These are phyloP conservation scores for Mucor indicus DNA, from an alignment of 371 early-diverging fungal genomes.

Conservation along the genomic window DNA sequence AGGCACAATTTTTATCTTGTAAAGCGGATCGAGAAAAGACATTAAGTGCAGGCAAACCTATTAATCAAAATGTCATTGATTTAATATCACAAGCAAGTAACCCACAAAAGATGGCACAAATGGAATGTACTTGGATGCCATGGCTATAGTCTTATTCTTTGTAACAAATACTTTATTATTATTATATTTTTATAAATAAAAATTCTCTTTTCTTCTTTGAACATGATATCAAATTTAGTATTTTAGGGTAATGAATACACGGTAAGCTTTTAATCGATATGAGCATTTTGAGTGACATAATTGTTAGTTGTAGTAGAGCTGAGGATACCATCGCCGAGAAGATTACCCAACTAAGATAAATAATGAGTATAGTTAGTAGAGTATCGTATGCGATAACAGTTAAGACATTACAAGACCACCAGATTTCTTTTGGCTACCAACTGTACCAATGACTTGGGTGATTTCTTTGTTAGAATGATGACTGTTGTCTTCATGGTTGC, in stretches of 20 bases:
- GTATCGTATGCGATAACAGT: not conserved
- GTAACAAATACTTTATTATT: no score
- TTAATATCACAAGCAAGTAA: conserved; percentile 88
- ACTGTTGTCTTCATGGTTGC: conserved; percentile 4
- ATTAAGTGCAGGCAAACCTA: conserved; percentile 41
- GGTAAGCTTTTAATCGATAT: conserved; percentile 1
- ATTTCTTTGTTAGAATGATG: conserved; percentile 4
- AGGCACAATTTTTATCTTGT: conserved; percentile 73
- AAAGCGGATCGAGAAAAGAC: conserved; percentile 74
- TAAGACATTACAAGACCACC: conserved; percentile 2
- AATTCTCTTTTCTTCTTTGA: not conserved
- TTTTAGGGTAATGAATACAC: not conserved
- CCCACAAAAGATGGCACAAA: conserved; percentile 88
- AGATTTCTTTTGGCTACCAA: conserved; percentile 5
- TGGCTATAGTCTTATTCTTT: conserved; percentile 55
- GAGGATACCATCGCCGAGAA: conserved; percentile 10
- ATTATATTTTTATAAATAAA: not conserved
- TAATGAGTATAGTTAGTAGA: not conserved
- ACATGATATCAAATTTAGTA: not conserved
- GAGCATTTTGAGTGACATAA: conserved; percentile 7
- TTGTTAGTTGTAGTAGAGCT: conserved; percentile 6
- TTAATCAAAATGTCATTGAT: conserved; percentile 81
- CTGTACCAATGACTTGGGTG: conserved; percentile 4
- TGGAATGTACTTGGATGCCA: conserved; percentile 87
- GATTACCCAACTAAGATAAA: not conserved